Conservation (phyloP, 305 asterid genomes). For the Fraxinus latifolia region DNA sequence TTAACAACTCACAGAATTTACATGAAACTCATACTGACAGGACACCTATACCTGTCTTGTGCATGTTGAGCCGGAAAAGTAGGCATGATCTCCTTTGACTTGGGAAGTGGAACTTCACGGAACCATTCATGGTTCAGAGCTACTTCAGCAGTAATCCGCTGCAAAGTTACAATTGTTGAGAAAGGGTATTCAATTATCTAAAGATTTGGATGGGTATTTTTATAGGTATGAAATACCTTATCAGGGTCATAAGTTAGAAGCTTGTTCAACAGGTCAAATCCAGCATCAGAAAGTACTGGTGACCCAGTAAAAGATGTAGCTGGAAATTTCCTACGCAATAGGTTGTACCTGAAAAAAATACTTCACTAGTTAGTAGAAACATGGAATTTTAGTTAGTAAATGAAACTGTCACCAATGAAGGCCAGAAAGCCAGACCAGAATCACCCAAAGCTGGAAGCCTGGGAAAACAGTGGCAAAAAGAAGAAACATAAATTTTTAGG, state of each 20-base stretch:
- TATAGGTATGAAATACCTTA: constrained; percentile 45
- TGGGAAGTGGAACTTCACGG: constrained; percentile 79
- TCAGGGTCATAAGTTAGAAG: constrained; percentile 81
- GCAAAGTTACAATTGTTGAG: constrained; percentile 18
- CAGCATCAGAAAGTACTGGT: constrained; percentile 83
- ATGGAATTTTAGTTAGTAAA: constrained; percentile 25
- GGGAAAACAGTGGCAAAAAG: constrained; percentile 79
- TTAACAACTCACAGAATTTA: background rate
- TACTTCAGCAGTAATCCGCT: constrained; percentile 74
- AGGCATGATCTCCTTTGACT: constrained; percentile 87
- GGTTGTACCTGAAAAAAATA: constrained; percentile 66
- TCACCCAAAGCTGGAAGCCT: constrained; percentile 92
- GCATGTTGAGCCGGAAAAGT: constrained; percentile 88
- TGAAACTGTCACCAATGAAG: constrained; percentile 47
- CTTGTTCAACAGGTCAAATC: constrained; percentile 80
- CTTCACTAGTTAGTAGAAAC: constrained; percentile 50
- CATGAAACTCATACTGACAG: background rate
- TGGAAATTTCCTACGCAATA: constrained; percentile 71
- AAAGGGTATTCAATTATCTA: background rate
- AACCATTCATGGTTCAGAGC: constrained; percentile 89
- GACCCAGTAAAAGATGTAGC: constrained; percentile 68
- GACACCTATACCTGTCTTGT: constrained; percentile 61
- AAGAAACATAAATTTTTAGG: constrained; percentile 45
- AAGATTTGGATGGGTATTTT: background rate
- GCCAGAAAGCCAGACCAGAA: constrained; percentile 81